phyloP scores from a whole-genome alignment of 768 basidiomycete genomes.

The Cubamyces sp. region DNA sequence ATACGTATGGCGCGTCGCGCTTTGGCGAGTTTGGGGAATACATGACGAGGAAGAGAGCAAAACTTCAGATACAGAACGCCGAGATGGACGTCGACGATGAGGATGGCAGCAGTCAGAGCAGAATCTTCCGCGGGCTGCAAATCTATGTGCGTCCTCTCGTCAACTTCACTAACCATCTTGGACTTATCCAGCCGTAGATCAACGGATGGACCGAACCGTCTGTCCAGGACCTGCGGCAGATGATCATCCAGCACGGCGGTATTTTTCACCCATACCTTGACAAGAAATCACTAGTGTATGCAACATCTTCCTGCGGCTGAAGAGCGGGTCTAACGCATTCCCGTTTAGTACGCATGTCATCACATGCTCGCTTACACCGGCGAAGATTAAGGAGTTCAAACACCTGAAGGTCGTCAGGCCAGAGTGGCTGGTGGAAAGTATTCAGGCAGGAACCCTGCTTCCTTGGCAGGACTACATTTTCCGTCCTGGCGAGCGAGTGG shows the following conservation, averaged over 20 bases:
- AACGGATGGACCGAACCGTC: slow-evolving; percentile 91
- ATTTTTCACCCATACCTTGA: slow-evolving; percentile 83
- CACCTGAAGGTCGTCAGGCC: slow-evolving; percentile 89
- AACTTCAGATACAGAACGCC: slow-evolving; percentile 81
- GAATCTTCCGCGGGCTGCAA: slow-evolving; percentile 73
- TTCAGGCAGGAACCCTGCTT: slow-evolving; percentile 63
- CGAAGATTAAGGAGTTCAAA: slow-evolving; percentile 87
- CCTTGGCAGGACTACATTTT: slow-evolving; percentile 83
- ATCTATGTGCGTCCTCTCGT: slow-evolving; percentile 71
- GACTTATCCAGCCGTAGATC: slow-evolving; percentile 55
- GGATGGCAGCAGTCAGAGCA: slow-evolving; percentile 37
- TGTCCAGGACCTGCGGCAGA: slow-evolving; percentile 77
- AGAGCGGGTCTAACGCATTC: neutral
- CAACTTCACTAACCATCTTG: slow-evolving; percentile 51
- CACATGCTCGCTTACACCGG: slow-evolving; percentile 87
- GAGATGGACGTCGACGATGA: slow-evolving; percentile 37
- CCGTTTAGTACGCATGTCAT: slow-evolving; percentile 81
- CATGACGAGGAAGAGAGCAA: slow-evolving; percentile 88
- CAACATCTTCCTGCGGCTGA: neutral
- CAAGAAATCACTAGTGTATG: slow-evolving; percentile 74
- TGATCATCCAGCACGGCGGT: slow-evolving; percentile 86
- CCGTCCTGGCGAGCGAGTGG: slow-evolving; percentile 50
- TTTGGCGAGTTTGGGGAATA: slow-evolving; percentile 90
- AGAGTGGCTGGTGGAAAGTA: slow-evolving; percentile 87
- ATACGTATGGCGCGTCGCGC: slow-evolving; percentile 73